phyloP scores from a whole-genome alignment of 306 rosid species.

The Prunus fruticosa region DNA sequence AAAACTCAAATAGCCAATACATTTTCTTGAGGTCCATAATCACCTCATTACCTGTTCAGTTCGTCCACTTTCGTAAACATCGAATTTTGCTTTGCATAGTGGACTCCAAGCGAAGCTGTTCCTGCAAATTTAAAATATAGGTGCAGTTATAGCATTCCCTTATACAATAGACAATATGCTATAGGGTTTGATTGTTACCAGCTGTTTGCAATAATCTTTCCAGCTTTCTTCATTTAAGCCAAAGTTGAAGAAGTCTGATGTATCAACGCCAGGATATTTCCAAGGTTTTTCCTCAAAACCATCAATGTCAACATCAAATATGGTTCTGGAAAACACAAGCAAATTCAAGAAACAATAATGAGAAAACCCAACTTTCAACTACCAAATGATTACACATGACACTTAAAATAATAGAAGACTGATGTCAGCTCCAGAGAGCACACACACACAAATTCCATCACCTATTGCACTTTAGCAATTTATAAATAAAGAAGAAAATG shows the following conservation, averaged over 20 bases:
- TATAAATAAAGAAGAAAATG: not conserved
- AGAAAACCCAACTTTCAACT: constrained; percentile 1
- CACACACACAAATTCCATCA: not conserved
- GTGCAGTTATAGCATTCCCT: constrained; percentile 21
- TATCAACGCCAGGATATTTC: constrained; percentile 77
- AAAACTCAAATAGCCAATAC: not conserved
- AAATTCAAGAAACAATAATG: constrained; percentile 13
- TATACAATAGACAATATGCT: constrained; percentile 6
- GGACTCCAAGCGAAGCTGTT: constrained; percentile 94
- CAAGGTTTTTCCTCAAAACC: constrained; percentile 95
- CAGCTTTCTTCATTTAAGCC: constrained; percentile 93
- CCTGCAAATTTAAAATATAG: constrained; percentile 47
- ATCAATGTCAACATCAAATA: constrained; percentile 91
- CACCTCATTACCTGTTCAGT: constrained; percentile 70
- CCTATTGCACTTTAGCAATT: not conserved
- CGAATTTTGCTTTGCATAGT: constrained; percentile 99
- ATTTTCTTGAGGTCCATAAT: constrained; percentile 12
- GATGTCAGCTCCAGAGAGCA: not conserved
- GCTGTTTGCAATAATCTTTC: constrained; percentile 97
- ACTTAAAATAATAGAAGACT: constrained; percentile 19
- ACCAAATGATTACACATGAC: not conserved
- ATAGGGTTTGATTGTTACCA: constrained; percentile 50
- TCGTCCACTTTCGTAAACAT: constrained; percentile 95
- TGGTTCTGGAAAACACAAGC: constrained; percentile 63
- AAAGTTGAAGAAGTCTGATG: constrained; percentile 89